Conservation (phyloP, 306 rosid species). For the Acacia acuminata region DNA sequence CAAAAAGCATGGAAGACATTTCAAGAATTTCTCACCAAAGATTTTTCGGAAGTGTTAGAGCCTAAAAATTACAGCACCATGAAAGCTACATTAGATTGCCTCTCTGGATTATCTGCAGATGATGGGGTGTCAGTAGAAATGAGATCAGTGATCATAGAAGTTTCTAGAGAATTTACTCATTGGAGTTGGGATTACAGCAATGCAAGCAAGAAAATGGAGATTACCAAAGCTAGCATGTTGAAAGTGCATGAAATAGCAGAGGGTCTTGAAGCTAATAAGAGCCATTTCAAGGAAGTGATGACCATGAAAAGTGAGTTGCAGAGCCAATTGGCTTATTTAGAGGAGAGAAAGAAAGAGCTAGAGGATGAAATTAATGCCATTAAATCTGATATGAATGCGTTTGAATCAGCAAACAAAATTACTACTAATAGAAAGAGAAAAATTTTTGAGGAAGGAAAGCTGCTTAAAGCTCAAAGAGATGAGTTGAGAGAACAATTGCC, state of each 20-base stretch:
- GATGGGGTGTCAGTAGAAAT: constrained; percentile 30
- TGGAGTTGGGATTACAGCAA: constrained; percentile 27
- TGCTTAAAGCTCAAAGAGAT: constrained; percentile 32
- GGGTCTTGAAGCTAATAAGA: constrained; percentile 35
- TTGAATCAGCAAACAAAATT: constrained; percentile 3
- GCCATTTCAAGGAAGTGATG: constrained; percentile 17
- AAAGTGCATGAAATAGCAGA: constrained; percentile 22
- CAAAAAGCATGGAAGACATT: constrained; percentile 18
- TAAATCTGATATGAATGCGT: constrained; percentile 25
- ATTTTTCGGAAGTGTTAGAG: constrained; percentile 9
- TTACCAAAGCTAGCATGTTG: constrained; percentile 2
- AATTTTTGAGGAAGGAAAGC: constrained; percentile 28
- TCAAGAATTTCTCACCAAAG: constrained; percentile 24
- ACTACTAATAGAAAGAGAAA: constrained; percentile 17
- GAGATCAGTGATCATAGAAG: constrained; percentile 26
- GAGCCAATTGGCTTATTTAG: constrained; percentile 21
- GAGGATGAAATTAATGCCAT: constrained; percentile 31
- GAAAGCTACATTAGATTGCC: constrained; percentile 27
- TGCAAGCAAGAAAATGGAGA: constrained; percentile 24
- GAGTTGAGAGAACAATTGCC: constrained; percentile 24
- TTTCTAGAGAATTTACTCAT: constrained; percentile 29
- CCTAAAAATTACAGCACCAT: neutral
- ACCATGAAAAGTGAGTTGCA: constrained; percentile 24
- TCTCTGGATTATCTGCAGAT: constrained; percentile 18
- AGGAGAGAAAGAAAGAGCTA: constrained; percentile 31